Evolutionary conservation across 1,284 basidiomycete species (phyloP).

Genomic region (Trichosporon asahii): DNA sequence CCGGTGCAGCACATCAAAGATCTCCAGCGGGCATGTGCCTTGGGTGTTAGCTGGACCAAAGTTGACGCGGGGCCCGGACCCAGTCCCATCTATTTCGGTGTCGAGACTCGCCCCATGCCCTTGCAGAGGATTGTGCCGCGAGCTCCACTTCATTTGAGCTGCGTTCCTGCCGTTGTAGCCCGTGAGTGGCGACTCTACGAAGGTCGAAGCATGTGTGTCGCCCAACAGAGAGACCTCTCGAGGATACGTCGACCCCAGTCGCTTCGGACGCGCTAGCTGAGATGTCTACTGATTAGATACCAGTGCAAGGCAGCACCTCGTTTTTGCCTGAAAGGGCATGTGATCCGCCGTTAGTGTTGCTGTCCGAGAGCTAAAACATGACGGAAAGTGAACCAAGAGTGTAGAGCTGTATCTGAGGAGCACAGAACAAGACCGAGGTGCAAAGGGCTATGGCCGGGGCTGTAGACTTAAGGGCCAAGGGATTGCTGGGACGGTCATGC

Average conservation of each 20-base stretch:
- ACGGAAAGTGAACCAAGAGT: not conserved
- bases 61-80: not conserved
- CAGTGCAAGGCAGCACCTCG: not conserved
- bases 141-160: not conserved
- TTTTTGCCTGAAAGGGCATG: not conserved
- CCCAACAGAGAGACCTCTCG: not conserved
- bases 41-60: too few species aligned
- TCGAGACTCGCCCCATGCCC: not conserved
- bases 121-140: not conserved
- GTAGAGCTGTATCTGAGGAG: not conserved
- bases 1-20: not conserved
- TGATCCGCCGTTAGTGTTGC: not conserved
- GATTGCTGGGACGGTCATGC: not conserved
- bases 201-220: not conserved
- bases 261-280: not conserved
- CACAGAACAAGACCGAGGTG: not conserved
- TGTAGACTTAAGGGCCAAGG: too few species aligned
- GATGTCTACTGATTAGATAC: not conserved
- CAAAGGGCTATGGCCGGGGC: not conserved
- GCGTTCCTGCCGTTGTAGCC: not conserved
- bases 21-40: not conserved
- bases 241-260: slow-evolving; percentile 3
- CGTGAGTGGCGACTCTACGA: not conserved
- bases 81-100: not conserved
- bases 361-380: not conserved